These are phyloP conservation scores for Geotrichum citri-aurantii DNA, from an alignment of 1,139 yeast species.

Conservation along the genomic window DNA sequence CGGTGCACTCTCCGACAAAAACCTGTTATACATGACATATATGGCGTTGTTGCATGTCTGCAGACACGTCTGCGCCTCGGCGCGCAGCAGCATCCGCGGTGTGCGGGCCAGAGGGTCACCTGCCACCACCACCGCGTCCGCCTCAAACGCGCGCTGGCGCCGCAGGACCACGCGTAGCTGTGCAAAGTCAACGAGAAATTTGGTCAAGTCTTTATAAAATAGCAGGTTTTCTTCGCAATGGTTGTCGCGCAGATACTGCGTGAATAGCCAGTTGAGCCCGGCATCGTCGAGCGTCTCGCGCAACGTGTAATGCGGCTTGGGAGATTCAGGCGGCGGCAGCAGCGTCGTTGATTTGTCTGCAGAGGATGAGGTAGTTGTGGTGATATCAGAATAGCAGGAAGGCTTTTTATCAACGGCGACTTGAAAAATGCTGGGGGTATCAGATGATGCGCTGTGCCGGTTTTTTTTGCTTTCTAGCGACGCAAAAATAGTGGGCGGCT, in stretches of 20 bases:
- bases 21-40: conserved; percentile 60
- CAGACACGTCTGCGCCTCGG: conserved; percentile 3
- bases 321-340: neutral
- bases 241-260: conserved; percentile 55
- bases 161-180: conserved; percentile 26
- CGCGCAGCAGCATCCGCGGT: neutral
- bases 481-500: neutral
- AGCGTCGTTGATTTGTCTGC: neutral
- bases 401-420: neutral
- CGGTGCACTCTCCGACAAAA: conserved; percentile 65
- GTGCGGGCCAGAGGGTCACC: conserved; percentile 5
- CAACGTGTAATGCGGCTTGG: conserved; percentile 32
- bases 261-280: conserved; percentile 65
- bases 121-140: conserved; percentile 21
- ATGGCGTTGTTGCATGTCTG: conserved; percentile 40
- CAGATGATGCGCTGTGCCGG: neutral
- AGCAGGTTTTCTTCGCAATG: conserved; percentile 72
- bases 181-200: conserved; percentile 39
- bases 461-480: neutral
- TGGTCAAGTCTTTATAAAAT: conserved; percentile 56
- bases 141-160: conserved; percentile 27
- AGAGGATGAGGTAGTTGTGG: neutral
- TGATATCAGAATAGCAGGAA: neutral
- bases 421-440: neutral
- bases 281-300: conserved; percentile 62